Base-by-base conservation (phyloP, 2,329 filamentous ascomycete species). In the Cercospora sp. region DNA sequence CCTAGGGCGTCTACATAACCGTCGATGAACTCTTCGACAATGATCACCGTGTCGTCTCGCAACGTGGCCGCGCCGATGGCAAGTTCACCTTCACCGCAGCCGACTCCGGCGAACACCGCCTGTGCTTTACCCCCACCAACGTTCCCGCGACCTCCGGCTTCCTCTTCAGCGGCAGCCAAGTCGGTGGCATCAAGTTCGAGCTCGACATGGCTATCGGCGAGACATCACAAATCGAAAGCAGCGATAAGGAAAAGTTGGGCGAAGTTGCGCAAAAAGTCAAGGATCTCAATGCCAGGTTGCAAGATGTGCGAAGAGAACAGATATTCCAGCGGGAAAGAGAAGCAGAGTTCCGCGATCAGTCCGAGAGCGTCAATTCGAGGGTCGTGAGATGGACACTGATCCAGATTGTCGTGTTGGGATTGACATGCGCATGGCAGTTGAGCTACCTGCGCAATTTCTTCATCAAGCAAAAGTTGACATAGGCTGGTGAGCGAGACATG, bases 391-490 rank as follows among this genome's bases (percentile, higher is more conserved):
- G 95, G 94, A 94, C 95, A 73, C 77, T 97, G 72, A 90, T 98
- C 73, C 95, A 99, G 82, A 84, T 98, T 69, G 86, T 89, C 63
- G 88, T 98, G 42, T 85, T 99, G 64, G 92, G 90, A 65, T 85
- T 90, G 65, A 97, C 95, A 36, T 99, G 95, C 82, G 92, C 93
- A 69, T 99, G 95, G 95, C 95, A 99, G 81, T 85, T 99, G 58
- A 96, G 93, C 64, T 94, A 99, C 82, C 87, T 99, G 75, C 88
- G 95, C 74, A 91, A 92, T 58, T 99, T 99, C 87, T 99, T 99
- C 85, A 99, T 99, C 85, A 99, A 99, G 87, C 94, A 98, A 85
- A 99, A 99, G 87, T 89, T 99, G 80, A 98, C 95, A 68, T 99
- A 88, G 72, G 31, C 20, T 13, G 26, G 30, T 16, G 30, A 13